phyloP scores from a whole-genome alignment of 352 stramenopile genomes.

The Elongisporangium undulatum region DNA sequence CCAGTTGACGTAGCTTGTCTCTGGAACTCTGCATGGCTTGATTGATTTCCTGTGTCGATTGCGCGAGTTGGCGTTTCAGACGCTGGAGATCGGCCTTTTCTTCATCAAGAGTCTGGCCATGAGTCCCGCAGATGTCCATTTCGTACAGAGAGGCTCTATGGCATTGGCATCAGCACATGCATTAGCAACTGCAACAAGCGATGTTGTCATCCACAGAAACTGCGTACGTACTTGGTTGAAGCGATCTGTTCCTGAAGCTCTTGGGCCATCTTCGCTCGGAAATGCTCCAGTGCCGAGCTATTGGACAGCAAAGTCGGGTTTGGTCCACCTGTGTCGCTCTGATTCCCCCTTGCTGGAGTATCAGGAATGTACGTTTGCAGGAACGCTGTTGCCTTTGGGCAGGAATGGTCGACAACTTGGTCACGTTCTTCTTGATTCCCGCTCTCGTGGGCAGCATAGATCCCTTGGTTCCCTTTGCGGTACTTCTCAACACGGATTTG shows the following conservation, averaged over 20 bases:
- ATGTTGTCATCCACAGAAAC: background rate
- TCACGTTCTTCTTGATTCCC: conserved; percentile 8
- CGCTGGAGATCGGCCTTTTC: conserved; percentile 17
- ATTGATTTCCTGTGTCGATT: conserved; percentile 11
- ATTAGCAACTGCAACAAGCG: background rate
- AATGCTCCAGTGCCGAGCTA: conserved; percentile 20
- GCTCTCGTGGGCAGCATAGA: conserved; percentile 3
- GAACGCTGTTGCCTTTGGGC: conserved; percentile 4
- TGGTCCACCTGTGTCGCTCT: background rate
- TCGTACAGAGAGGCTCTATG: conserved; percentile 30
- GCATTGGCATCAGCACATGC: background rate
- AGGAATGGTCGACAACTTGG: background rate
- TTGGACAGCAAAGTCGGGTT: conserved; percentile 17
- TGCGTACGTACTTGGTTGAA: conserved; percentile 35
- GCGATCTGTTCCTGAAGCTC: conserved; percentile 45
- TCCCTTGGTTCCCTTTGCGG: background rate
- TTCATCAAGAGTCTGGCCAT: conserved; percentile 14
- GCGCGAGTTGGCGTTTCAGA: conserved; percentile 16
- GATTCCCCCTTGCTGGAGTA: background rate
- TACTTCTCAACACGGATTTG: conserved; percentile 33
- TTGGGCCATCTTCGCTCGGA: conserved; percentile 31
- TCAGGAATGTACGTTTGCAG: background rate
- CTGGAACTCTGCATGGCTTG: conserved; percentile 14
- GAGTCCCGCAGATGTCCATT: conserved; percentile 22
- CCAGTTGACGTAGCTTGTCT: conserved; percentile 15